Conservation (phyloP, 1,139 yeast species). For the Zygoascus sp. region DNA sequence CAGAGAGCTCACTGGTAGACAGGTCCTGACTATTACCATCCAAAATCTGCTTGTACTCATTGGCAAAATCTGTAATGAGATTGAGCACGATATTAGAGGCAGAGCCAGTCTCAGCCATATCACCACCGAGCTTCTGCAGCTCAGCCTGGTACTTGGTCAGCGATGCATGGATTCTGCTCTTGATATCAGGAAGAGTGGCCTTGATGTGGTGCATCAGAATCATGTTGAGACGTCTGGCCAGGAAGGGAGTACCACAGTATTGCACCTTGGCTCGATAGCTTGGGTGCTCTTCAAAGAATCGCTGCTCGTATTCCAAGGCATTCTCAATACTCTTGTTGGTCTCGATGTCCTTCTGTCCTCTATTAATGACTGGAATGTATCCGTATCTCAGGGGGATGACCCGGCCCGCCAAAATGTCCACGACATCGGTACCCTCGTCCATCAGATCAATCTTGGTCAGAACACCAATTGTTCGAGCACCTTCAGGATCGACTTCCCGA, state of each 20-base stretch:
- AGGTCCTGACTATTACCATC: constrained; percentile 88
- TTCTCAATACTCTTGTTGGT: constrained; percentile 77
- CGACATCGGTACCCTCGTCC: constrained; percentile 98
- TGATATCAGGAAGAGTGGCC: constrained; percentile 93
- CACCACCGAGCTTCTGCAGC: constrained; percentile 63
- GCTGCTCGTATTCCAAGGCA: constrained; percentile 76
- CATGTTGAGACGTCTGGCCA: constrained; percentile 88
- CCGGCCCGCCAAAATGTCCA: constrained; percentile 93
- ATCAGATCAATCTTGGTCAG: constrained; percentile 93
- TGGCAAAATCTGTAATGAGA: constrained; percentile 87
- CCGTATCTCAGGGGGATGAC: constrained; percentile 95
- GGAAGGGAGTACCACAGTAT: constrained; percentile 92
- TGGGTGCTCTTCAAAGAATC: constrained; percentile 81
- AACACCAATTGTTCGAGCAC: constrained; percentile 93
- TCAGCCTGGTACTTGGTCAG: constrained; percentile 84
- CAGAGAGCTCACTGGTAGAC: constrained; percentile 79
- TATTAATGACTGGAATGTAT: constrained; percentile 93
- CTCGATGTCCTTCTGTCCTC: constrained; percentile 97
- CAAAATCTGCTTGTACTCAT: constrained; percentile 85
- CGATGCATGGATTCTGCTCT: constrained; percentile 83
- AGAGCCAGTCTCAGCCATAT: constrained; percentile 80
- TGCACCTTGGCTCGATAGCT: constrained; percentile 93
- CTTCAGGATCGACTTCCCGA: constrained; percentile 97
- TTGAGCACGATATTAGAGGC: constrained; percentile 86
- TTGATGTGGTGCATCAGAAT: constrained; percentile 90